A percentile compares a stretch with the other conserved stretches of the same genome.
Evolutionary conservation across 768 basidiomycete genomes (phyloP).

Genomic region (Naganishia friedmannii): DNA sequence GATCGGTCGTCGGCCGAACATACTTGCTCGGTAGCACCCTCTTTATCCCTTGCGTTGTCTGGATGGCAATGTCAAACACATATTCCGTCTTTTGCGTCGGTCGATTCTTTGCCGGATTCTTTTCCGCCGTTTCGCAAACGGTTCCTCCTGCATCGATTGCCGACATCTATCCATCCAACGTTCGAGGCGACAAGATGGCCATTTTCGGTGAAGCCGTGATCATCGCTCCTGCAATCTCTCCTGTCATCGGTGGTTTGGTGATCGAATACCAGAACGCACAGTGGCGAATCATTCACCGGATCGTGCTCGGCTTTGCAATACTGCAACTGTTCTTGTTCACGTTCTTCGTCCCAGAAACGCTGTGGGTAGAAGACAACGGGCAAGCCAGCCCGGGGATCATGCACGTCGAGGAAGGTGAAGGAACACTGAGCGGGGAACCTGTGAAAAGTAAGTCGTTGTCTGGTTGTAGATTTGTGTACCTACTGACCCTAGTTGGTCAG

Average conservation of each 20-base stretch:
- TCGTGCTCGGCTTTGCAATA: slow-evolving; percentile 35
- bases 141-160: slow-evolving; percentile 38
- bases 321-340: slow-evolving; percentile 34
- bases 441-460: neutral
- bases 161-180: slow-evolving; percentile 37
- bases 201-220: slow-evolving; percentile 34
- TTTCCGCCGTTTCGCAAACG: slow-evolving; percentile 34
- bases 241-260: slow-evolving; percentile 36
- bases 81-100: slow-evolving; percentile 36
- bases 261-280: slow-evolving; percentile 25
- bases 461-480: neutral
- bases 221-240: slow-evolving; percentile 37
- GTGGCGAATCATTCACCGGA: slow-evolving; percentile 39
- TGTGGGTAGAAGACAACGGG: slow-evolving; percentile 34
- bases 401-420: neutral
- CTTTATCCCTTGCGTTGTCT: slow-evolving; percentile 37
- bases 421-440: slow-evolving; percentile 1
- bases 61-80: slow-evolving; percentile 33
- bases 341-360: slow-evolving; percentile 39
- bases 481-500: neutral
- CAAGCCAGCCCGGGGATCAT: neutral
- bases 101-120: slow-evolving; percentile 36
- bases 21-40: slow-evolving; percentile 36
- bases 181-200: slow-evolving; percentile 38
- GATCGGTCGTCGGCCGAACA: slow-evolving; percentile 36